Evolutionary conservation across 2,329 filamentous ascomycete species (phyloP).

Genomic region (Xylogone sp.): DNA sequence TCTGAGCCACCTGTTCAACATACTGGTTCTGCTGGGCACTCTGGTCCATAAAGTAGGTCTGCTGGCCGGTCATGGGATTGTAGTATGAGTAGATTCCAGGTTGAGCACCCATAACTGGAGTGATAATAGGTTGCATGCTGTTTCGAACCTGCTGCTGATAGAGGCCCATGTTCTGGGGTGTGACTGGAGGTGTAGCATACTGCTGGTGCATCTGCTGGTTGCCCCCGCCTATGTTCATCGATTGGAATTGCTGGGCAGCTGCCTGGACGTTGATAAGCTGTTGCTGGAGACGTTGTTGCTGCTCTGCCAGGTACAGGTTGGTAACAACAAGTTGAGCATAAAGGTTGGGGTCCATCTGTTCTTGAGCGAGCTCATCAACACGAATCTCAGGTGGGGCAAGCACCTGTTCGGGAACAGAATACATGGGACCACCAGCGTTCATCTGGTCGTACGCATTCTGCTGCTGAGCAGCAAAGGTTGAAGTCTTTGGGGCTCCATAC

Average conservation of each 20-base stretch:
- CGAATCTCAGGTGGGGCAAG: constrained; percentile 79
- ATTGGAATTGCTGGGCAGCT: constrained; percentile 78
- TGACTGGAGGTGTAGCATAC: constrained; percentile 46
- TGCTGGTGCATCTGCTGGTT: constrained; percentile 40
- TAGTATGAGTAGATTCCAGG: constrained; percentile 79
- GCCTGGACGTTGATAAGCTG: constrained; percentile 82
- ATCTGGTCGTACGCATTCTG: constrained; percentile 37
- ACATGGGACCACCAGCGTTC: constrained; percentile 51
- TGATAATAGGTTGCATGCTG: constrained; percentile 41
- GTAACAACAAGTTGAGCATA: constrained; percentile 89
- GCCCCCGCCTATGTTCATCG: constrained; percentile 61
- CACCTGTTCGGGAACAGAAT: constrained; percentile 78
- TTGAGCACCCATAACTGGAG: constrained; percentile 53
- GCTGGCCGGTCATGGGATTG: constrained; percentile 82
- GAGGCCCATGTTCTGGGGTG: constrained; percentile 48
- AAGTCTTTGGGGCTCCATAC: constrained; percentile 29
- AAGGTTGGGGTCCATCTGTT: constrained; percentile 77
- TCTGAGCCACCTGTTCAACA: constrained; percentile 33
- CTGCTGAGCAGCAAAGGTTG: constrained; percentile 16
- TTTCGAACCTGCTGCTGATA: constrained; percentile 40
- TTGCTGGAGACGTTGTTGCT: constrained; percentile 93
- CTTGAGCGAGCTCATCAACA: constrained; percentile 64
- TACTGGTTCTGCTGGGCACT: constrained; percentile 37
- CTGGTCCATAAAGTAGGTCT: constrained; percentile 63
- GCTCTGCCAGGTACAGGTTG: constrained; percentile 87